Conservation (phyloP, 2,329 filamentous ascomycete genomes). For the Mycocentrospora acerina region DNA sequence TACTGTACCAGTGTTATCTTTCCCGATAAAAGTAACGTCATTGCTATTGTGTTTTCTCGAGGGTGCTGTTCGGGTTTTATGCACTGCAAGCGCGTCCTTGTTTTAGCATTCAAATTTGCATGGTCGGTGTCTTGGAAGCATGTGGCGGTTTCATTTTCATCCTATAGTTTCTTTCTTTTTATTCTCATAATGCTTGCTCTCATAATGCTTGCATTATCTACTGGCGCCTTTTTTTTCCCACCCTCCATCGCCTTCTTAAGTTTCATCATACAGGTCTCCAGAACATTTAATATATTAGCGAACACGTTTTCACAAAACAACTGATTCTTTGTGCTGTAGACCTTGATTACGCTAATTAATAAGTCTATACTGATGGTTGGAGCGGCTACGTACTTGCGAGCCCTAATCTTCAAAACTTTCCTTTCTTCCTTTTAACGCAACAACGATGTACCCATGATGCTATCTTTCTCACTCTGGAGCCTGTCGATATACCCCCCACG, state of each 20-base stretch:
- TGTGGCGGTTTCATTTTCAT: background rate
- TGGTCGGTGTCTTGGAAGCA: conserved; percentile 5
- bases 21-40: background rate
- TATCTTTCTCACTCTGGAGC: no score
- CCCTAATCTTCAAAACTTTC: no score
- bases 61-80: background rate
- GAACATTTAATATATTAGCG: no score
- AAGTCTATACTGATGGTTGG: background rate
- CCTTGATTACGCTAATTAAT: background rate
- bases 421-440: no score
- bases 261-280: no score
- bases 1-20: no score
- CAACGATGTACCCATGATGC: no score
- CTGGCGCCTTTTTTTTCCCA: background rate
- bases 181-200: no score
- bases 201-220: conserved; percentile 4
- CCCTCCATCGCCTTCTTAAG: no score
- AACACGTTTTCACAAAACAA: no score
- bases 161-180: background rate
- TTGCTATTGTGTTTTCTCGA: conserved; percentile 1
- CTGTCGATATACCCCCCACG: no score
- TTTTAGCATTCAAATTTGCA: conserved; percentile 1
- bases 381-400: no score
- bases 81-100: background rate
- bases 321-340: background rate